Base-by-base conservation (phyloP, 192 early-diverging fungal genomes). In the Globomyces pollinis-pini region DNA sequence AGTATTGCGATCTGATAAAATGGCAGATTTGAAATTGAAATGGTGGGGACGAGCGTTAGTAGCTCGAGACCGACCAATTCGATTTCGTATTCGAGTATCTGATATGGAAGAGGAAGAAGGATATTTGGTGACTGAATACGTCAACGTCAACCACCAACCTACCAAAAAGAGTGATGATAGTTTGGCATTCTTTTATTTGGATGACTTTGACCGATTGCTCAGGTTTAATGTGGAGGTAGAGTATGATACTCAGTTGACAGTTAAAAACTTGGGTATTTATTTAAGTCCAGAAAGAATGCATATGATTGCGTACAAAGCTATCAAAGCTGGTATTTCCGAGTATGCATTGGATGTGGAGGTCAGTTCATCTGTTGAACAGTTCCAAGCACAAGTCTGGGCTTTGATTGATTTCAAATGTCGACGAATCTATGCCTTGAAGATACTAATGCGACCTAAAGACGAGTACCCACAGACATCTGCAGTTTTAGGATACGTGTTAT, bases 341-440 rank as follows among this genome's bases (percentile, higher is more conserved):
- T 62, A 63, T 0, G 72, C 75, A 60, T 24, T 69, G 3, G 51
- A 74, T 42, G 34, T 75, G n/a, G 38, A 38, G 3, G 33, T 21
- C 18, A 64, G 60, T 43, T 59, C 42, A 33, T 2, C 51, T 47
- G 54, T 57, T 55, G 16, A 67, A 54, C 67, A 62, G 69, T 24
- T 26, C 18, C 4, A 31, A 4, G n/a, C 29, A 20, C 29, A 6
- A 33, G 70, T 59, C 31, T 78, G 76, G 76, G 76, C 73, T 0
- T 41, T 78, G 13, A 50, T 78, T 3, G 76, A 78, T 49, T 29
- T 64, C 23, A 59, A 39, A 23, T 78, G 76, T 45, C 57, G 67
- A 23, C 50, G 69, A 16, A 73, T 78, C 15, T 75, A 75, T 66
- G 76, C 57, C 5, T 66, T 78, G 52, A 74, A 72, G 44, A 42